Evolutionary conservation across 768 basidiomycete genomes (phyloP), one percentile per base, ranked within the genome.

Genomic region (Termitomyces titanicus): DNA sequence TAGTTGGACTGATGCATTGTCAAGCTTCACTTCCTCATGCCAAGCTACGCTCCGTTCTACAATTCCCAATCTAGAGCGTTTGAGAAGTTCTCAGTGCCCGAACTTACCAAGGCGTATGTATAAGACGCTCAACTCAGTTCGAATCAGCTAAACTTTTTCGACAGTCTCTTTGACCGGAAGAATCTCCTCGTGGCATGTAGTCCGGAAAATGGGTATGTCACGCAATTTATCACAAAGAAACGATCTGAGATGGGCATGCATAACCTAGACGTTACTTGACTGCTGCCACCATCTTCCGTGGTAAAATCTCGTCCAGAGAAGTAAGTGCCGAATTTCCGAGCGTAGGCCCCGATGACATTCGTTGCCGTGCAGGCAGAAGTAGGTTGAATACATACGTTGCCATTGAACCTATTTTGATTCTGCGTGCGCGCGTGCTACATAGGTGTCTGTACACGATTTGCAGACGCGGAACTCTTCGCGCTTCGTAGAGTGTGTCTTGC

Each of bases 21-120:
- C 13, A 64, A 96, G 87, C 81, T 98, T 50, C 96, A 99, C 69
- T 99, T 98, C 83, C 82, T 99, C 63, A 90, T 93, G 77, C 92
- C 93, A 47, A 94, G 92, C 61, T 97, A 94, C 68, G 94, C 93
- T 0, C 97, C 97, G 0, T 84, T 98, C 62, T 84, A 81, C 59
- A 82, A 92, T 61, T 77, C 83, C 3, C 83, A 82, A 52, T 76
- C 84, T 0, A 75, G 74, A 46, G 72, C 80, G 2, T 94, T 81
- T 72, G 78, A 86, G 60, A 77, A 78, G 24, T 70, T 78, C 42
- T 82, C 82, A 6, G 76, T 90, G 3, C 63, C 83, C 0, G 92
- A 94, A 59, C 66, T 95, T 52, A 92, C 89, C 0, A 76, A 80
- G 60, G 83, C 85, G 90, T 92, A 73, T 44, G 86, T 17, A 12